Percentiles rank a stretch among this genome's conserved stretches.
phyloP scores from a whole-genome alignment of 768 basidiomycete genomes.

The Suillus discolor region DNA sequence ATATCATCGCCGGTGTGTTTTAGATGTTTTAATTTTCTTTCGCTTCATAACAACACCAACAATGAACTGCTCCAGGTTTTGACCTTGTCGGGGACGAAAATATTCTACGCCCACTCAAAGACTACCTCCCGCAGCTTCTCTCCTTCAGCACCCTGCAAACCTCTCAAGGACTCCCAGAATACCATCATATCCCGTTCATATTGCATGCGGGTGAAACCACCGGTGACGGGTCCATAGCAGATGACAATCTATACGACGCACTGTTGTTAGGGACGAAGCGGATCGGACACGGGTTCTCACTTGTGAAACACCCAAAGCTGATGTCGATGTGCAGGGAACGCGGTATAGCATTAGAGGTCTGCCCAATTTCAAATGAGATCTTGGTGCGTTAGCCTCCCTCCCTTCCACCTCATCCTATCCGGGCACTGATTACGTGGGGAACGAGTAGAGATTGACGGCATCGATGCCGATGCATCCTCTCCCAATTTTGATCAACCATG shows the following conservation, averaged over 20 bases:
- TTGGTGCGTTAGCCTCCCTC: slow-evolving; percentile 44
- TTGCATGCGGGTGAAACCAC: slow-evolving; percentile 84
- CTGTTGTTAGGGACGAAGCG: slow-evolving; percentile 77
- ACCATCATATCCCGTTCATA: slow-evolving; percentile 65
- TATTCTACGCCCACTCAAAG: slow-evolving; percentile 53
- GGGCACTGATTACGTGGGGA: background rate
- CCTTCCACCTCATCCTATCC: background rate
- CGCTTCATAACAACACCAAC: background rate
- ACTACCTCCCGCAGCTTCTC: slow-evolving; percentile 64
- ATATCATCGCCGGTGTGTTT: slow-evolving; percentile 62
- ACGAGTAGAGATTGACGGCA: slow-evolving; percentile 62
- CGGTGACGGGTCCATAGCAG: slow-evolving; percentile 71
- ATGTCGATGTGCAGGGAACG: slow-evolving; percentile 66
- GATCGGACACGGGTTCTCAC: slow-evolving; percentile 81
- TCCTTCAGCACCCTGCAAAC: slow-evolving; percentile 59
- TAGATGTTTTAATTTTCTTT: background rate
- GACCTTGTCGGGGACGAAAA: slow-evolving; percentile 84
- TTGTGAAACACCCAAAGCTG: slow-evolving; percentile 76
- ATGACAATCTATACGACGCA: slow-evolving; percentile 77
- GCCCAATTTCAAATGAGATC: slow-evolving; percentile 83
- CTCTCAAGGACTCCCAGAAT: slow-evolving; percentile 46
- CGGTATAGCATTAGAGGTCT: slow-evolving; percentile 70
- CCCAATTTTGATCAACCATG: slow-evolving; percentile 70
- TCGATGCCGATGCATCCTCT: slow-evolving; percentile 83
- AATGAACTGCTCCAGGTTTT: slow-evolving; percentile 49